Base-by-base conservation (phyloP, 1,284 basidiomycete species). In the Cutaneotrichosporon sp. region DNA sequence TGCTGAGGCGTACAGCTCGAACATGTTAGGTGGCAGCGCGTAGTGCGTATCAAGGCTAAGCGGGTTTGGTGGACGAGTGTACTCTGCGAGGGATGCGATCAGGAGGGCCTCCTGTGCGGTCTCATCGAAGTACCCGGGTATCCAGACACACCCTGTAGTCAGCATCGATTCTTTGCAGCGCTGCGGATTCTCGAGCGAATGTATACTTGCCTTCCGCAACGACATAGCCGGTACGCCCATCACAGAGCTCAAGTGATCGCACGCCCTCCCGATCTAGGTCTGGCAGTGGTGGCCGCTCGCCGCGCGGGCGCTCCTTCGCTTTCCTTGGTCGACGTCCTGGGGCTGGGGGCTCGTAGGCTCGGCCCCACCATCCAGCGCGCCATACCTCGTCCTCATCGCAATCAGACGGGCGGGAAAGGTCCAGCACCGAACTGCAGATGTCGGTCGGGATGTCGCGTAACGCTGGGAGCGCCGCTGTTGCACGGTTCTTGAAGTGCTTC, bases 11-110 rank as follows among this genome's bases (percentile, higher is more conserved):
- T 69, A 67, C 1, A 82, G 59, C 64, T 79, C 80, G 20, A 81
- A 77, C 46, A 84, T 82, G 24, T 68, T 46, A 0, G 70, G 49
- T 0, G 91, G 91, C 4, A 92, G 76, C 38, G 77, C 50, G 64
- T 92, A 93, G 72, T 94, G 91, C 0, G 83, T 81, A 52, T 90
- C 86, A 22, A 94, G 82, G 60, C 90, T 92, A 1, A 88, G 90
- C 47, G 87, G 84, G 68, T 93, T 94, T 0, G 90, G 88, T 22
- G 79, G 71, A 5, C 79, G 78, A 0, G 90, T 86, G 61, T 92
- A 89, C 27, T 85, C 80, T 20, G 77, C 68, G 6, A 96, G 80
- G 27, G 87, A 81, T 80, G 86, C 85, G 51, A 73, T 75, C 16
- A 88, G 78, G 4, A 94, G 79, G 1, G 77, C 66, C 22, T 82